These are phyloP conservation scores for Guillardia theta DNA, from an alignment of 78 protist species.

Conservation along the genomic window DNA sequence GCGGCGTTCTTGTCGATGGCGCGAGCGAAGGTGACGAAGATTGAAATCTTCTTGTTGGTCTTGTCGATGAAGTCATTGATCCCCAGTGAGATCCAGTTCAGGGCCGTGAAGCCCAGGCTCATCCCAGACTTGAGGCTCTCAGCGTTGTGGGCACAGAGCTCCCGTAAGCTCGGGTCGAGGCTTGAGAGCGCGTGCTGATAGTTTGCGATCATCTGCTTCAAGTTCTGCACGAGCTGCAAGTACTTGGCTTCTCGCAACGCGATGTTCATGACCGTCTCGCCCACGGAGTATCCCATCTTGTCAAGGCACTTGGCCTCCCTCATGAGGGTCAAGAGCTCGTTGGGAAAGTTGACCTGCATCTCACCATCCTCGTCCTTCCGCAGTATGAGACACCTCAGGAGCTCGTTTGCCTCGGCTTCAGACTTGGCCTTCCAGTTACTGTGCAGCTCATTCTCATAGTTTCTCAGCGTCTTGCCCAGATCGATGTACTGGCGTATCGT, in stretches of 20 bases:
- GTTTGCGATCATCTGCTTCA: conserved; percentile 52
- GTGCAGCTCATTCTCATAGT: conserved; percentile 57
- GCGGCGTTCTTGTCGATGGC: conserved; percentile 65
- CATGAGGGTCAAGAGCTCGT: conserved; percentile 56
- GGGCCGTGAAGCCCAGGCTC: conserved; percentile 61
- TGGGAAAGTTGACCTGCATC: conserved; percentile 70
- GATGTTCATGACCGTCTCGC: conserved; percentile 76
- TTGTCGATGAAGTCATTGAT: conserved; percentile 57
- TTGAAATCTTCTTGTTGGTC: conserved; percentile 45
- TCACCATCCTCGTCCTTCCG: not conserved
- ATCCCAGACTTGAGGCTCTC: conserved; percentile 39
- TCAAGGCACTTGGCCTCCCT: conserved; percentile 83
- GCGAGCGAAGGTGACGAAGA: conserved; percentile 44
- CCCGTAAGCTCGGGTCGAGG: conserved; percentile 48
- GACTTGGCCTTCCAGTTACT: conserved; percentile 57
- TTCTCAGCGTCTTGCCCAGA: conserved; percentile 63
- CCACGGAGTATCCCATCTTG: conserved; percentile 65
- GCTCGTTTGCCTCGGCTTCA: not conserved
- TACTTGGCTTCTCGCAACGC: conserved; percentile 83
- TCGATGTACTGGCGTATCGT: conserved; percentile 49
- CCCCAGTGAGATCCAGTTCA: conserved; percentile 90
- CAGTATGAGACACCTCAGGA: conserved; percentile 38
- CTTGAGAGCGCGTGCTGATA: conserved; percentile 28
- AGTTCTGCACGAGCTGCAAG: conserved; percentile 46
- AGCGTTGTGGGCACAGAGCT: conserved; percentile 44